phyloP scores from a whole-genome alignment of 306 rosid species.

The Notholithocarpus densiflorus region DNA sequence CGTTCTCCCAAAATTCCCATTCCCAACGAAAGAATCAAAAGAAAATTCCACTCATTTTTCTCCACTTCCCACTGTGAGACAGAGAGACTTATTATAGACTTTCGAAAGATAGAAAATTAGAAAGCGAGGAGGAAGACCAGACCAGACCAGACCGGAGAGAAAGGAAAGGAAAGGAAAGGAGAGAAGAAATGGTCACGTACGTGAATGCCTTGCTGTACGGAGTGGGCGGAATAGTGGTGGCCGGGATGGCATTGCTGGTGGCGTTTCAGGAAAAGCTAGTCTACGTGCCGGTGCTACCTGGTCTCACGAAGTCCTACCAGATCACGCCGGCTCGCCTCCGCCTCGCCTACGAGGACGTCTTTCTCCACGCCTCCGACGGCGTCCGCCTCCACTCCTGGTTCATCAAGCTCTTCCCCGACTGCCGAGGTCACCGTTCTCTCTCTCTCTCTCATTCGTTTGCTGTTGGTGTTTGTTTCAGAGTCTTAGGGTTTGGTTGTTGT shows the following conservation, averaged over 20 bases:
- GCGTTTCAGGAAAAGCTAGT: slow-evolving; percentile 90
- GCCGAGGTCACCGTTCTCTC: slow-evolving; percentile 51
- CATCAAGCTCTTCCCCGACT: slow-evolving; percentile 88
- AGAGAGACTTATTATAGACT: too few relatives aligned
- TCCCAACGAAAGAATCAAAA: too few relatives aligned
- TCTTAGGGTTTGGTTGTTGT: slow-evolving; percentile 6
- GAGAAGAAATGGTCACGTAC: slow-evolving; percentile 63
- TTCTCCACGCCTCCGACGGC: slow-evolving; percentile 92
- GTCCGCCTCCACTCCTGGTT: slow-evolving; percentile 97
- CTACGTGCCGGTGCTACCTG: slow-evolving; percentile 90
- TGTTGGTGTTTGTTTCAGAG: neutral
- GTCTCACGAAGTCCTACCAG: slow-evolving; percentile 79
- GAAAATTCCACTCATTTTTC: too few relatives aligned
- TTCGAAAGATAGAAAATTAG: too few relatives aligned
- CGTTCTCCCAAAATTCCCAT: too few relatives aligned
- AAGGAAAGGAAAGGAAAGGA: neutral
- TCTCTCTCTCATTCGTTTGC: slow-evolving; percentile 9
- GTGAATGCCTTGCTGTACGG: slow-evolving; percentile 66
- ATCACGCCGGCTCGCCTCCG: slow-evolving; percentile 81
- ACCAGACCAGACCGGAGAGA: too few relatives aligned
- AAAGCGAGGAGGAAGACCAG: too few relatives aligned
- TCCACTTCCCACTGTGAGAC: too few relatives aligned
- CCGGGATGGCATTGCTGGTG: slow-evolving; percentile 91
- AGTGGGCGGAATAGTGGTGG: slow-evolving; percentile 77
- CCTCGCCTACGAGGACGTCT: slow-evolving; percentile 74